Evolutionary conservation across 2,329 filamentous ascomycete species (phyloP), one percentile per base, ranked within the genome.

Genomic region (Claviceps maximensis): DNA sequence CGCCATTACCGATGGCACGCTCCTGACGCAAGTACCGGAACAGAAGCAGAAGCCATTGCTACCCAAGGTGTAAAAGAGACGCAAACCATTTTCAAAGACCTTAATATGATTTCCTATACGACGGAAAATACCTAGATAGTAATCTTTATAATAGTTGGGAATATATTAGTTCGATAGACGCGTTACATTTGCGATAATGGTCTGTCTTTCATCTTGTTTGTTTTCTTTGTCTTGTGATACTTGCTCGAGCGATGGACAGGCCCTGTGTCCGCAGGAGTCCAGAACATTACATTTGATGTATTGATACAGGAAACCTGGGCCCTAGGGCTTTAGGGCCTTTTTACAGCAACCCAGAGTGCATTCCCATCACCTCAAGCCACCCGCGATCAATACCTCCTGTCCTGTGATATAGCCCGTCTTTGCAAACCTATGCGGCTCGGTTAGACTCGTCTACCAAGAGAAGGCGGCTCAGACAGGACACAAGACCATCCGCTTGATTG

Each of bases 1-100:
- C 48, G 65, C 55, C 8, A 50, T 58, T 15, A 54, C 47, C 3
- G 19, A 53, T 25, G 55, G 55, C n/a, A 54, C 53, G 52, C 53
- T 53, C 9, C 47, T 58, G n/a, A 58, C 56, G 13, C 55, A 54
- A 42, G 56, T 58, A 25, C 40, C 56, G 2, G 55, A 58, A 33
- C 53, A 58, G 47, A 56, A 52, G 29, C 23, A 47, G 36, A 38
- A 17, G 21, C 49, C 42, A 0, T 6, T 48, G 12, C 6, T 46
- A 27, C 10, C 47, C 13, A 53, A 53, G 21, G 52, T 41, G 10
- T 53, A 50, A 42, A 25, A 36, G 7, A 27, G 21, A 47, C 8
- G 17, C 29, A 48, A 36, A 36, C 13, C 36, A 15, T 5, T 25
- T 9, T 13, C 23, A 17, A 27, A 15, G 15, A 17, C 8, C 10